Base-by-base conservation (phyloP, 169 alveolate species). In the Cryptosporidium ubiquitum region DNA sequence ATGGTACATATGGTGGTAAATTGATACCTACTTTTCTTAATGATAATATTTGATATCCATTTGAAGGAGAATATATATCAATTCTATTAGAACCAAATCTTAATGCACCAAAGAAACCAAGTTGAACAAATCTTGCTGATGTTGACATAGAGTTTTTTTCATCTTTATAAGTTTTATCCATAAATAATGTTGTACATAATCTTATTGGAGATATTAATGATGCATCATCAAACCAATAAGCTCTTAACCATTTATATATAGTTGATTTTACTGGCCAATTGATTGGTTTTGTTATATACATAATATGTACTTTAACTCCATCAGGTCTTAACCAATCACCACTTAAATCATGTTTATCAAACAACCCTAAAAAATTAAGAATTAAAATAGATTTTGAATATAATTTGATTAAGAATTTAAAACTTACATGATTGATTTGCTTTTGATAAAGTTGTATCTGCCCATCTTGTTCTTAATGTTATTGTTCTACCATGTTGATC, bases 311-410 rank as follows among this genome's bases (percentile, higher is more conserved):
- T 37, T 69, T 73, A 39, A 85, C 52, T 26, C 94, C 94, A 64
- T 91, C 94, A n/a, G 89, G 85, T 58, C 91, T 79, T 55, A 61
- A 69, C 94, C 94, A 92, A 44, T 70, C 92, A n/a, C 94, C 94
- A 37, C 84, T 84, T 35, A 92, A 79, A 37, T 92, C 93, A 60
- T 51, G 69, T 35, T 69, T 64, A 79, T 91, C 93, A 61, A 44
- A 60, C 42, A 79, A 29, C 89, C 89, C 89, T 79, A 79, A 0
- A 20, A 26, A 12, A 71, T 3, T 69, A 14, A 69, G 1, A 69
- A 23, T 69, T 4, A 69, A 47, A 44, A 40, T 29, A n/a, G n/a
- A n/a, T n/a, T n/a, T n/a, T n/a, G n/a, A n/a, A n/a, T n/a, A n/a
- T n/a, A n/a, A n/a, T n/a, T n/a, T n/a, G n/a, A n/a, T n/a, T n/a